phyloP scores from a whole-genome alignment of 768 basidiomycete species.

The Chalciporus chontae region DNA sequence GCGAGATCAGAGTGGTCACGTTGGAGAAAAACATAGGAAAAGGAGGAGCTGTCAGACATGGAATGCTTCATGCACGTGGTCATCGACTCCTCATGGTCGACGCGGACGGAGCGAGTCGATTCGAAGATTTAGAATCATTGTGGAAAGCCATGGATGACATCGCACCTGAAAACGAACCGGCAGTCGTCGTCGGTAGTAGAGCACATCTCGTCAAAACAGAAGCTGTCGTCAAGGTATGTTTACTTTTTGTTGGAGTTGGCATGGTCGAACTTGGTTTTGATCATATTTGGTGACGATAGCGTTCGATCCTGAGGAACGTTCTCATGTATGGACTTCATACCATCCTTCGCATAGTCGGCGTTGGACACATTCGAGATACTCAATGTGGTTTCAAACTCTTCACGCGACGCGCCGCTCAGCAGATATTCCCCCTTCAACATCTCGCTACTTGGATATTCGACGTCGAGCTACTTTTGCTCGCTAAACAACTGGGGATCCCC shows the following conservation, averaged over 20 bases:
- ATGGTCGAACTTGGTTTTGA: too few relatives aligned
- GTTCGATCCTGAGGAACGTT: conserved; percentile 83
- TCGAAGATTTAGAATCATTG: conserved; percentile 77
- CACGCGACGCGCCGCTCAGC: conserved; percentile 73
- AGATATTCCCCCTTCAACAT: conserved; percentile 84
- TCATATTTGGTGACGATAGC: too few relatives aligned
- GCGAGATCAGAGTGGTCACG: conserved; percentile 73
- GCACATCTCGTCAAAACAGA: conserved; percentile 92
- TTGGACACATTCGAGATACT: conserved; percentile 88
- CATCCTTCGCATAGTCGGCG: conserved; percentile 83
- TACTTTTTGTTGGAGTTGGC: too few relatives aligned
- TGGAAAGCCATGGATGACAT: conserved; percentile 72
- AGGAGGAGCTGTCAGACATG: conserved; percentile 90
- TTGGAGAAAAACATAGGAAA: conserved; percentile 85
- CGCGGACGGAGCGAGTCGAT: conserved; percentile 89
- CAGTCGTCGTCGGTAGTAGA: conserved; percentile 81
- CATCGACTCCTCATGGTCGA: conserved; percentile 84
- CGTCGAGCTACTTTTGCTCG: conserved; percentile 86
- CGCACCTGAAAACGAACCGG: conserved; percentile 44
- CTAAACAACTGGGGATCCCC: conserved; percentile 73
- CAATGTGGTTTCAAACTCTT: conserved; percentile 98
- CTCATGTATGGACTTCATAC: conserved; percentile 94
- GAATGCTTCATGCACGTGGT: conserved; percentile 81
- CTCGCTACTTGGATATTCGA: conserved; percentile 96
- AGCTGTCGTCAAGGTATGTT: conserved; percentile 88